Evolutionary conservation across 495 filamentous ascomycete genomes (phyloP), one percentile per base, ranked within the genome.

Genomic region (Xylaria acuta): DNA sequence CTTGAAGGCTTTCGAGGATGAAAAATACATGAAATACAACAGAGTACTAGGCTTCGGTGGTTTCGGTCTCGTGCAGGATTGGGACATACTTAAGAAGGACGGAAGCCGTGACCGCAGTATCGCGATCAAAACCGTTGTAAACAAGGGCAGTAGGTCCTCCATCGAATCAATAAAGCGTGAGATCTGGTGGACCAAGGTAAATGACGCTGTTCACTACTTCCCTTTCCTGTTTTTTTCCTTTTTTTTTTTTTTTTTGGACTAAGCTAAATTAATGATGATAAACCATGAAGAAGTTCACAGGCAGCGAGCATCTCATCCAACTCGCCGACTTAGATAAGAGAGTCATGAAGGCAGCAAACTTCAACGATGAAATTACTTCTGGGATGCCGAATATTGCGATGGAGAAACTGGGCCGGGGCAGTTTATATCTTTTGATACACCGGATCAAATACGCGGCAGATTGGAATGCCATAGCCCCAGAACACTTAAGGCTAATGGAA

Each of bases 401-500:
- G 69, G 69, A 71, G n/a, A 36, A 49, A 32, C 14, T 65, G 47
- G 69, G 69, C 32, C 25, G 32, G 1, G 69, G 69, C 14, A 71
- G 60, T 41, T 22, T 64, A 38, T 3, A 6, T 14, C 34, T 43
- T 11, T 27, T 71, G 25, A 2, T 71, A 11, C 1, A 34, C 2
- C 69, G 38, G 1, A 5, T 64, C 14, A 4, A 1, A 0, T 14
- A 5, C 5, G 9, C 20, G 18, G n/a, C 8, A 32, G 5, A 0
- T 0, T 11, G 25, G 40, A 64, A 64, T 30, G 0, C 1, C 4
- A 18, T 0, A 4, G 1, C 16, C 22, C 18, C 30, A 0, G 27
- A 3, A 22, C 12, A 14, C 2, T 9, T 1, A 9, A 70, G 45
- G 45, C 6, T n/a, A 4, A 22, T 71, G 43, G 60, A 71, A 71